Evolutionary conservation across 768 basidiomycete species (phyloP).

Genomic region (Kwoniella shandongensis): DNA sequence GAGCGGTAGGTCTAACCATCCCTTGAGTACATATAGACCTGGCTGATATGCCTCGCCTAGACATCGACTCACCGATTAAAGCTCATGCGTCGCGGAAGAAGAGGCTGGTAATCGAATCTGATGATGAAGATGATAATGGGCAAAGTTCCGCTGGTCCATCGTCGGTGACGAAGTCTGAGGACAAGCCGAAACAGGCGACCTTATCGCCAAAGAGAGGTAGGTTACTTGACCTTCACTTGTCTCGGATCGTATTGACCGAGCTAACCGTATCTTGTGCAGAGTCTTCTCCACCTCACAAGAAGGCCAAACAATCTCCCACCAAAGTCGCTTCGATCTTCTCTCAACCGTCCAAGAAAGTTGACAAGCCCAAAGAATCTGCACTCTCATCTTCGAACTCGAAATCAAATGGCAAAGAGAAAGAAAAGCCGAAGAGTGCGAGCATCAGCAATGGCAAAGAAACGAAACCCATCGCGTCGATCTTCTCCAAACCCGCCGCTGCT

Average conservation of each 20-base stretch:
- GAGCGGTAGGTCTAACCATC: conserved; percentile 25
- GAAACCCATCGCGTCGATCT: conserved; percentile 45
- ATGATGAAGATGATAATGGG: conserved; percentile 35
- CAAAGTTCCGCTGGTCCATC: background rate
- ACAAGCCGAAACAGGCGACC: background rate
- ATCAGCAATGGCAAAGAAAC: conserved; percentile 21
- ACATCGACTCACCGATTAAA: conserved; percentile 27
- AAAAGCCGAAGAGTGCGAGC: too few relatives aligned
- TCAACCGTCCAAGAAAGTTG: conserved; percentile 21
- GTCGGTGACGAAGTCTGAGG: background rate
- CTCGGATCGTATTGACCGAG: background rate
- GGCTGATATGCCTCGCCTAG: conserved; percentile 2
- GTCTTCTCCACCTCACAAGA: conserved; percentile 37
- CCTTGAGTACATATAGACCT: background rate
- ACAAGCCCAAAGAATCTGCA: conserved; percentile 8
- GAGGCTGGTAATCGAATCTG: conserved; percentile 41
- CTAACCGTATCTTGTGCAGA: conserved; percentile 6
- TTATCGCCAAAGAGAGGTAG: conserved; percentile 1
- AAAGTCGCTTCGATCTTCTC: conserved; percentile 34
- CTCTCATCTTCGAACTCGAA: conserved; percentile 1
- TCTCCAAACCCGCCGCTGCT: conserved; percentile 30
- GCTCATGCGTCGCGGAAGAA: conserved; percentile 19
- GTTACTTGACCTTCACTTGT: background rate
- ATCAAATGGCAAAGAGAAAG: conserved; percentile 6
- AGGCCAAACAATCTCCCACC: conserved; percentile 22